Percentiles rank a stretch among this genome's conserved stretches.
phyloP scores from a whole-genome alignment of 352 stramenopile genomes.

The Lagenidium giganteum region DNA sequence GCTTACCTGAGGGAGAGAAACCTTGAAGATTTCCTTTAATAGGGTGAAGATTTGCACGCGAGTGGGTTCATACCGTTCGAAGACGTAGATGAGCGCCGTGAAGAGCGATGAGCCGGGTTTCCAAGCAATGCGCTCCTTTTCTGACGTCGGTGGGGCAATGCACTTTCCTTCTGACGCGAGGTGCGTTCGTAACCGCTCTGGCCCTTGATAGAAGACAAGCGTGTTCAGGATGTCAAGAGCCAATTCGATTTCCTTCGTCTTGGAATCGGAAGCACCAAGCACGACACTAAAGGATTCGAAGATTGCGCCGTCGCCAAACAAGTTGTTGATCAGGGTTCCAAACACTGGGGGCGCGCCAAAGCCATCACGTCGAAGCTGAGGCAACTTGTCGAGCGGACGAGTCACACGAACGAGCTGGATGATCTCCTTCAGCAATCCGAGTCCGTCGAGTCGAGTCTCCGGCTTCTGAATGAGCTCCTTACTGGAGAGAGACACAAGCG shows the following conservation, averaged over 20 bases:
- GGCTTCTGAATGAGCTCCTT: conserved; percentile 38
- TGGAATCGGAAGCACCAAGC: conserved; percentile 40
- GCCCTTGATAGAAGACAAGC: conserved; percentile 65
- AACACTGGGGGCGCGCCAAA: conserved; percentile 55
- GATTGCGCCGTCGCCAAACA: conserved; percentile 60
- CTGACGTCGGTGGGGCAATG: conserved; percentile 42
- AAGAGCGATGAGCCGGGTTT: conserved; percentile 65
- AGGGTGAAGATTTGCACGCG: conserved; percentile 65
- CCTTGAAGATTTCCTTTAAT: conserved; percentile 67
- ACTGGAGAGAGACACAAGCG: conserved; percentile 12
- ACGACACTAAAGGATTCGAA: conserved; percentile 51
- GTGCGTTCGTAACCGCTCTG: conserved; percentile 58
- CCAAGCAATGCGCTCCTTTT: conserved; percentile 65
- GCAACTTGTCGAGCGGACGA: conserved; percentile 53
- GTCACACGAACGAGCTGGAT: conserved; percentile 62
- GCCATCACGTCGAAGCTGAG: conserved; percentile 43
- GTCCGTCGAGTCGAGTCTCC: conserved; percentile 36
- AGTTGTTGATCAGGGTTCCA: conserved; percentile 48
- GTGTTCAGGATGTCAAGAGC: conserved; percentile 66
- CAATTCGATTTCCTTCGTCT: conserved; percentile 36
- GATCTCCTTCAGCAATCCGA: conserved; percentile 67
- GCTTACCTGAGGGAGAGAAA: conserved; percentile 58
- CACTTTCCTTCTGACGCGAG: conserved; percentile 70
- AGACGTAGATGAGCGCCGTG: conserved; percentile 59
- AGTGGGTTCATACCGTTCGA: conserved; percentile 56